phyloP scores from a whole-genome alignment of 306 rosid species.

The Nissolia schottii region DNA sequence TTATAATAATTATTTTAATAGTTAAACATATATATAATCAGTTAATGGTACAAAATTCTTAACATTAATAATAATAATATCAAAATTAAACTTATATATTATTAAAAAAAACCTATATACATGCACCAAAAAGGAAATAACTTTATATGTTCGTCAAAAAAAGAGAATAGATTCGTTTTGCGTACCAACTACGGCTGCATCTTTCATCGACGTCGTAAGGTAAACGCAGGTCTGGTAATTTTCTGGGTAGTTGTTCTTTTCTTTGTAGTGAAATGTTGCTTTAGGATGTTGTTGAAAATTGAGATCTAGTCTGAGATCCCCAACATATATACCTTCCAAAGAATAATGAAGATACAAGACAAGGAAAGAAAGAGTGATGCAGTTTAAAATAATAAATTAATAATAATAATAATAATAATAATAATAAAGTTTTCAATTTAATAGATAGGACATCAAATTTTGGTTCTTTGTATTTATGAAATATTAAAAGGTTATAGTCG shows the following conservation, averaged over 20 bases:
- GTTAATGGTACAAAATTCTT: no score
- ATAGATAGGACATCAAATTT: no score
- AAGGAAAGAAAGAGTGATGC: not conserved
- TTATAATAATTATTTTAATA: no score
- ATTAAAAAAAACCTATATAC: not conserved
- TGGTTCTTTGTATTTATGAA: no score
- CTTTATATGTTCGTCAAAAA: not conserved
- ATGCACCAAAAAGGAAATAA: not conserved
- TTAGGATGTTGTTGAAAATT: accelerated
- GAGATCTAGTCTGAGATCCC: not conserved
- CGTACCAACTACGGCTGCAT: not conserved
- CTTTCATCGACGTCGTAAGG: not conserved
- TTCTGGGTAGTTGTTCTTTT: not conserved
- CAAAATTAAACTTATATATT: not conserved
- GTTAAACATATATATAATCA: no score
- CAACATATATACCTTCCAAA: conserved; percentile 3
- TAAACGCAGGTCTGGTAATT: not conserved
- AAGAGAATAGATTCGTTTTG: not conserved
- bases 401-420: no score
- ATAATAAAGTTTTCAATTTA: not conserved
- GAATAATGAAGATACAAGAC: not conserved
- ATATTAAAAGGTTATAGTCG: no score
- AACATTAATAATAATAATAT: not conserved
- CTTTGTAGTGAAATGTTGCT: not conserved
- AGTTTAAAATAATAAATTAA: not conserved